Conservation (phyloP, 495 filamentous ascomycete genomes). For the Symbiotaphrina buchneri region DNA sequence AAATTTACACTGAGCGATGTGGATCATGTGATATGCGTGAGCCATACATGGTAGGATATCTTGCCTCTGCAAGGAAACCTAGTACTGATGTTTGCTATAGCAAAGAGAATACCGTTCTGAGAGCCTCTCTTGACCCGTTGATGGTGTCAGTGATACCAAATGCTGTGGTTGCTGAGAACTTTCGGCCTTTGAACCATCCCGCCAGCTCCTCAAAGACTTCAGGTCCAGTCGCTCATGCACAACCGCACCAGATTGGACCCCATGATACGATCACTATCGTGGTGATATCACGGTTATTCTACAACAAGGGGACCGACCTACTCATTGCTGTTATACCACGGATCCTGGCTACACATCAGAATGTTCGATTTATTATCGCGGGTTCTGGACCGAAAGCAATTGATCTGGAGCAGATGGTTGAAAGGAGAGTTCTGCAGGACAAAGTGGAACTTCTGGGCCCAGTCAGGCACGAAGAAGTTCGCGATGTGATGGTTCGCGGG, state of each 20-base stretch:
- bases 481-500: slow-evolving; percentile 94
- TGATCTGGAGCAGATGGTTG: slow-evolving; percentile 92
- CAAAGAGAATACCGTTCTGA: slow-evolving; percentile 94
- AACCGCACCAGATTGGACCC: slow-evolving; percentile 36
- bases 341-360: slow-evolving; percentile 67
- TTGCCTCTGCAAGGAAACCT: too few species aligned
- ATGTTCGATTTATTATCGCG: slow-evolving; percentile 92
- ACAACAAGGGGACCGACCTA: slow-evolving; percentile 95
- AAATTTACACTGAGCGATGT: slow-evolving; percentile 95
- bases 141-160: slow-evolving; percentile 98
- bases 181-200: slow-evolving; percentile 37
- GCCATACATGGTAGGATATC: slow-evolving; percentile 70
- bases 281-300: slow-evolving; percentile 90
- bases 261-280: slow-evolving; percentile 86
- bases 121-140: slow-evolving; percentile 80
- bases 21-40: slow-evolving; percentile 94
- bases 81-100: slow-evolving; percentile 19
- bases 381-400: slow-evolving; percentile 92
- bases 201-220: slow-evolving; percentile 12
- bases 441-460: slow-evolving; percentile 79
- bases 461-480: slow-evolving; percentile 84
- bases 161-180: slow-evolving; percentile 90
- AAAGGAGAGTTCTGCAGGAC: slow-evolving; percentile 87
- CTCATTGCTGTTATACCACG: slow-evolving; percentile 85
- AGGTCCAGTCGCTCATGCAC: slow-evolving; percentile 6